These are phyloP conservation scores for Aspergillus clavatus DNA, from an alignment of 2,329 filamentous ascomycete species.

Conservation along the genomic window DNA sequence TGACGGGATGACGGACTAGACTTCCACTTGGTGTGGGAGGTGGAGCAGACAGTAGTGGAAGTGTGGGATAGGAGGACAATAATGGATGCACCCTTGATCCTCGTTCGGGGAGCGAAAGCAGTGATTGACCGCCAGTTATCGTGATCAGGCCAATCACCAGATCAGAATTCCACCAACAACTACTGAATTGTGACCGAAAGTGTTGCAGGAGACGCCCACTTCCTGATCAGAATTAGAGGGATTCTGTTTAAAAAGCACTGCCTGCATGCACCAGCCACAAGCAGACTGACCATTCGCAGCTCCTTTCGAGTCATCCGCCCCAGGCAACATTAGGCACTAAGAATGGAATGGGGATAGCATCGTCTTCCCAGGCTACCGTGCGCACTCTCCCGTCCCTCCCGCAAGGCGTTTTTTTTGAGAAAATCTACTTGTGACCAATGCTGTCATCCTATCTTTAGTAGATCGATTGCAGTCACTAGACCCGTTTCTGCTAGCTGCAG, in stretches of 20 bases:
- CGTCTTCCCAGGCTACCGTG: constrained; percentile 7
- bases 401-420: background rate
- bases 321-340: background rate
- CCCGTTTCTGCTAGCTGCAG: background rate
- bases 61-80: too few species aligned
- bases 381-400: background rate
- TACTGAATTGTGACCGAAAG: constrained; percentile 1
- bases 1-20: background rate
- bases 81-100: background rate
- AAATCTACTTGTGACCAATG: constrained; percentile 15
- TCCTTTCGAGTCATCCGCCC: constrained; percentile 7
- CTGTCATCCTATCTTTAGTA: constrained; percentile 13
- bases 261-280: constrained; percentile 9
- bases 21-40: background rate
- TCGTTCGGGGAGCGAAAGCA: too few species aligned
- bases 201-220: constrained; percentile 7
- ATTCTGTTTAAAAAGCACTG: constrained; percentile 8
- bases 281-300: background rate
- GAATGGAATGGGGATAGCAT: constrained; percentile 1
- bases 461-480: background rate
- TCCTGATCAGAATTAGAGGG: background rate
- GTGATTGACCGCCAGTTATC: constrained; percentile 10
- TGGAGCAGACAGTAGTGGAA: too few species aligned
- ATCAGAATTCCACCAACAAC: constrained; percentile 4
- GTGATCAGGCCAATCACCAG: constrained; percentile 8